Evolutionary conservation across 2,329 filamentous ascomycete genomes (phyloP), one percentile per base, ranked within the genome.

Genomic region (Fusarium brevicatenulatum): DNA sequence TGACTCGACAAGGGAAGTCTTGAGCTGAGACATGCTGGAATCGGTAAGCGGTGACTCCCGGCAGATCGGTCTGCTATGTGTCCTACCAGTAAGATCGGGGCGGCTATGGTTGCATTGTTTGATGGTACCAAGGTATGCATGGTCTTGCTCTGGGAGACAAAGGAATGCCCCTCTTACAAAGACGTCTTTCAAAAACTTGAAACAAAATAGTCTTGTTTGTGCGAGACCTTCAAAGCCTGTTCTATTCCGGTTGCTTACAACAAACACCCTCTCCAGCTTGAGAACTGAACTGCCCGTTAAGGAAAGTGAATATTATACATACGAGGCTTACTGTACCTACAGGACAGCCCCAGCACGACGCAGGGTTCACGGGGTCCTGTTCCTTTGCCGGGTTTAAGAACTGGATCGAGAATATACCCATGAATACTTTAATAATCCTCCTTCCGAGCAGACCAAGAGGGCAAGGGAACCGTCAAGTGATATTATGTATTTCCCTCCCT

Each of bases 251-350:
- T 23, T 54, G n/a, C n/a, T 39, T 2, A 42, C 19, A 30, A 15
- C n/a, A 32, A 30, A 18, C n/a, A 28, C 10, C 28, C 23, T 66
- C 11, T 43, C 42, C 32, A 43, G 10, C 49, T 30, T 25, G 44
- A 56, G 28, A 32, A 40, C 63, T 36, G 28, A 34, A 40, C 67
- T 64, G 30, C 66, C 47, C 47, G 21, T 54, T 43, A 7, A 42
- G 55, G 59, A 68, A 69, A 61, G 34, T 36, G 53, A 61, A 60
- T 59, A 37, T 36, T 59, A 25, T 59, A n/a, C n/a, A 71, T 74
- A 62, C 56, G 54, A 61, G 52, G 58, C 32, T 19, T 50, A 39
- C 37, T 19, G 37, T 39, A 34, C 25, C 21, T 18, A 28, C 43
- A 43, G 18, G 7, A 28, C 30, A 43, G 25, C 58, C 66, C 50